Conservation (phyloP, 140 eudicot genomes). For the Ambrosia hybrid region DNA sequence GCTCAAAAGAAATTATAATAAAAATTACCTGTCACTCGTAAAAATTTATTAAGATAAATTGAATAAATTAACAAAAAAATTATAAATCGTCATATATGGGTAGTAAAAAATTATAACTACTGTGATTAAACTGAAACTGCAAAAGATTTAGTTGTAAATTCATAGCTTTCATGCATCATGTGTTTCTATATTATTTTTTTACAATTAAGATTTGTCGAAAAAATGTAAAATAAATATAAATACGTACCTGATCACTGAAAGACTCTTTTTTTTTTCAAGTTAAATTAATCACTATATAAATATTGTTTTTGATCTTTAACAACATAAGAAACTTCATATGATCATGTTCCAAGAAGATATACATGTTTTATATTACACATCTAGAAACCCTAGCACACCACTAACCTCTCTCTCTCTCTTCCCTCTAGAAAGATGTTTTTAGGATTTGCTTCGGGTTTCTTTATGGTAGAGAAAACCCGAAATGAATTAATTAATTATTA, state of each 20-base stretch:
- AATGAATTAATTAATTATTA: neutral
- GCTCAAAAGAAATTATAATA: neutral
- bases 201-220: neutral
- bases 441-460: constrained; percentile 17
- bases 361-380: neutral
- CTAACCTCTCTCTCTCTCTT: constrained; percentile 22
- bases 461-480: neutral
- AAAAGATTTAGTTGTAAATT: neutral
- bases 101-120: no score
- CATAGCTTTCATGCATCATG: neutral
- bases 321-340: neutral
- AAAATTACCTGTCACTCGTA: no score
- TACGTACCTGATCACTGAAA: constrained; percentile 15
- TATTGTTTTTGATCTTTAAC: neutral
- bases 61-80: no score
- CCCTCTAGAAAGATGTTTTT: neutral
- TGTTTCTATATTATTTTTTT: constrained; percentile 15
- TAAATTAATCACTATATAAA: constrained; percentile 6
- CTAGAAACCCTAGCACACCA: constrained; percentile 34
- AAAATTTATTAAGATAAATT: no score
- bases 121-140: neutral
- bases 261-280: neutral
- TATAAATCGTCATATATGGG: no score
- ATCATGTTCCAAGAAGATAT: constrained; percentile 2
- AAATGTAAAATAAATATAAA: neutral